A percentile compares a stretch with the other conserved stretches of the same genome.
Evolutionary conservation across 305 asterid species (phyloP).

Genomic region (Salvia sclarea): DNA sequence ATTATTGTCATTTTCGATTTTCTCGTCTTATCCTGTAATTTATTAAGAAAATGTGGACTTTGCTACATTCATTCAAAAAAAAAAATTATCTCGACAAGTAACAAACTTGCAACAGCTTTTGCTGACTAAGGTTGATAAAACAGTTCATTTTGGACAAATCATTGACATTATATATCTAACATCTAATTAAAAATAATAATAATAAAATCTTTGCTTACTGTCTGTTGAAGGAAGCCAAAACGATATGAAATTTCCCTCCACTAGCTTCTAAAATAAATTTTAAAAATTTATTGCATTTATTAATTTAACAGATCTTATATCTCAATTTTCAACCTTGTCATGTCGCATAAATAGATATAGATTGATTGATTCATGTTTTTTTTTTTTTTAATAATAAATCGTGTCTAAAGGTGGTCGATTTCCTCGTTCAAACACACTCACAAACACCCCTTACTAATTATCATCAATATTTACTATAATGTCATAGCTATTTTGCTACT

Average conservation of each 20-base stretch:
- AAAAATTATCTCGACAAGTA: slow-evolving; percentile 3
- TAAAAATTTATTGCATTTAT: background rate
- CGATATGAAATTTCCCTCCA: slow-evolving; percentile 9
- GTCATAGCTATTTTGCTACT: too few relatives aligned
- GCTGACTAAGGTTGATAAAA: slow-evolving; percentile 17
- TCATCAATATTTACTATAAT: too few relatives aligned
- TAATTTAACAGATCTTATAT: background rate
- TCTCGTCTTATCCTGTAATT: slow-evolving; percentile 9
- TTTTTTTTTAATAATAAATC: too few relatives aligned
- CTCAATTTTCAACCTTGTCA: slow-evolving; percentile 11
- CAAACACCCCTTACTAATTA: too few relatives aligned
- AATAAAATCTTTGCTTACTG: background rate
- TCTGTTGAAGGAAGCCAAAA: slow-evolving; percentile 15
- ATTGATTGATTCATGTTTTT: background rate
- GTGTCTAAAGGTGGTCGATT: too few relatives aligned
- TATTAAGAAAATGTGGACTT: slow-evolving; percentile 5
- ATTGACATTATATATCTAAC: slow-evolving; percentile 17
- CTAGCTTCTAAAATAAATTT: slow-evolving; percentile 14
- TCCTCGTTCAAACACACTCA: too few relatives aligned
- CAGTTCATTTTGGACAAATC: slow-evolving; percentile 15
- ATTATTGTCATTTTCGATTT: background rate
- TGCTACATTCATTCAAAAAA: background rate
- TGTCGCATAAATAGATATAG: background rate
- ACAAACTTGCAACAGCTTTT: slow-evolving; percentile 25
- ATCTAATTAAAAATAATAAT: too few relatives aligned